phyloP scores from a whole-genome alignment of 2,329 filamentous ascomycete genomes.

The Penicillium brasilianum region DNA sequence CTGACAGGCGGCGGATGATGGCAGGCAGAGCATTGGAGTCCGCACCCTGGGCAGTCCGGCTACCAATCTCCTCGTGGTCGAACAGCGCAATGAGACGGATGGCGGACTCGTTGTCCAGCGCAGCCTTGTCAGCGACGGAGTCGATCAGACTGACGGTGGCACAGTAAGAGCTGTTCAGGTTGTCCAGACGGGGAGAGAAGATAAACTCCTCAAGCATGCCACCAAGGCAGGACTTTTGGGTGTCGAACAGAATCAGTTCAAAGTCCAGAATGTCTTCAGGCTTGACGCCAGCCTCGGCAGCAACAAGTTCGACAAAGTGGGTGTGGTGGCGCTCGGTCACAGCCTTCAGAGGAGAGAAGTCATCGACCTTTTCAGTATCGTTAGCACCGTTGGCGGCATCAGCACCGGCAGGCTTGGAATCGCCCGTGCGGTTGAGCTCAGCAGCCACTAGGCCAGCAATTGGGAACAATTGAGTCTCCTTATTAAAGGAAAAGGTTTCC shows the following conservation, averaged over 20 bases:
- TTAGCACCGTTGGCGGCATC: conserved; percentile 9
- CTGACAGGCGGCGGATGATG: conserved; percentile 83
- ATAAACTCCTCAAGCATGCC: conserved; percentile 93
- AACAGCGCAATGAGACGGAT: conserved; percentile 95
- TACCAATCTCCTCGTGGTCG: conserved; percentile 97
- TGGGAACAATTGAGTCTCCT: conserved; percentile 93
- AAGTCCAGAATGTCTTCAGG: conserved; percentile 84
- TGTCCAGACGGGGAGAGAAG: conserved; percentile 94
- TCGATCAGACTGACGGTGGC: conserved; percentile 82
- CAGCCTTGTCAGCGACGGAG: conserved; percentile 67
- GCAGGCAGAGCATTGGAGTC: conserved; percentile 89
- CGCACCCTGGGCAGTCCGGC: conserved; percentile 87
- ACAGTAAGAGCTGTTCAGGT: conserved; percentile 96
- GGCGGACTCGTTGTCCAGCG: conserved; percentile 74
- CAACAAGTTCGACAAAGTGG: conserved; percentile 82
- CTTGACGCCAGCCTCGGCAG: conserved; percentile 73
- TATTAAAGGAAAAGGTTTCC: conserved; percentile 89
- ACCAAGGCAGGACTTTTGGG: conserved; percentile 85
- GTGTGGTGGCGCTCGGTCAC: conserved; percentile 86
- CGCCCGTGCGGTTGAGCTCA: conserved; percentile 78
- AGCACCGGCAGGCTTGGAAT: conserved; percentile 41
- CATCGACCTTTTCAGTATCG: conserved; percentile 51
- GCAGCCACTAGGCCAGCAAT: conserved; percentile 86
- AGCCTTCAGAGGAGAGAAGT: conserved; percentile 75
- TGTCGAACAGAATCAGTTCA: conserved; percentile 95